A percentile compares a stretch with the other conserved stretches of the same genome.
These are phyloP conservation scores for Saccharomyces kudriavzevii DNA, from an alignment of 805 yeast species.

Conservation along the genomic window DNA sequence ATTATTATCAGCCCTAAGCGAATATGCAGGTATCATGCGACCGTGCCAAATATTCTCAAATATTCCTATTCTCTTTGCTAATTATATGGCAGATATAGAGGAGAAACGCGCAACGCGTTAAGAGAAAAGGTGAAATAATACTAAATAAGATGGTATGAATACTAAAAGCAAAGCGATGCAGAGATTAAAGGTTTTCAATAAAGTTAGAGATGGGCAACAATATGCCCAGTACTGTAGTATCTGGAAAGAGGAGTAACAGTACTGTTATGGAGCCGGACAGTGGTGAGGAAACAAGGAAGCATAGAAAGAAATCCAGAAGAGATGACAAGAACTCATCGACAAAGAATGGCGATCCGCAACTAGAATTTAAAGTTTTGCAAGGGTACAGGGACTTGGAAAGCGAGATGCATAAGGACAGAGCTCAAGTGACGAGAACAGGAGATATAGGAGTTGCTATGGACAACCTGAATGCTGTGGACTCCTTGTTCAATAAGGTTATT, in stretches of 20 bases:
- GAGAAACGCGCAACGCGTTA: background rate
- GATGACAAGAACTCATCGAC: constrained; percentile 1
- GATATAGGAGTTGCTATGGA: constrained; percentile 44
- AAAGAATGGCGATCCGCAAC: constrained; percentile 1
- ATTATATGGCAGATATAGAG: background rate
- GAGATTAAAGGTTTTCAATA: background rate
- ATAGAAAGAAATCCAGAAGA: background rate
- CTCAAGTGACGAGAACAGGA: constrained; percentile 48
- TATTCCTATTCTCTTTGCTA: background rate
- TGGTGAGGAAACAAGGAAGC: constrained; percentile 1
- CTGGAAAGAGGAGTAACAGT: background rate
- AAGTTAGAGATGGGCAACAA: background rate
- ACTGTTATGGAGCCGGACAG: background rate
- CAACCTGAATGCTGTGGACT: constrained; percentile 40
- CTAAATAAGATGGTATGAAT: background rate
- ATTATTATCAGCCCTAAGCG: background rate
- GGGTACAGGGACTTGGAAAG: constrained; percentile 28
- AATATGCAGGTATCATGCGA: background rate
- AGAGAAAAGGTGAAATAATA: background rate
- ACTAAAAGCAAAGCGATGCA: background rate
- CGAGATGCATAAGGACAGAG: constrained; percentile 33
- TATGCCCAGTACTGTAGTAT: background rate
- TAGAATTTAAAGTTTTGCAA: constrained; percentile 27
- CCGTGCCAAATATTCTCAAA: background rate
- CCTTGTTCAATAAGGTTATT: constrained; percentile 38